Evolutionary conservation across 2,329 filamentous ascomycete genomes (phyloP).

Genomic region (Rhytidhysteron rufulum): DNA sequence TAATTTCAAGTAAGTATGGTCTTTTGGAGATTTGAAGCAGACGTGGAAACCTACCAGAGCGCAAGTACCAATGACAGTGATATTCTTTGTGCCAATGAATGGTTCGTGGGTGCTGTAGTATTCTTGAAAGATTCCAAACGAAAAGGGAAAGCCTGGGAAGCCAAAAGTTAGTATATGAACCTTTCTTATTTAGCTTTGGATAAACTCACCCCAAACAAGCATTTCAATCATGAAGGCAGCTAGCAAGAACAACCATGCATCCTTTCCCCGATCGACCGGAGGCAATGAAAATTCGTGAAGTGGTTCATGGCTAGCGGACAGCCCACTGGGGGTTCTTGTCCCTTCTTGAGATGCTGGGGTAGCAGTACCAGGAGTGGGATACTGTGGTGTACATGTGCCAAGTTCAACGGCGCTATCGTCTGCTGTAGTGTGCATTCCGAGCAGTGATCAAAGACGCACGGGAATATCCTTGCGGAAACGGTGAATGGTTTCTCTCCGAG

Average conservation of each 20-base stretch:
- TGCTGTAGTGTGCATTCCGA: no score
- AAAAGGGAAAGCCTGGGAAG: constrained; percentile 59
- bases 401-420: no score
- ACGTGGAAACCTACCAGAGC: constrained; percentile 58
- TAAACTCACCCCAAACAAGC: constrained; percentile 48
- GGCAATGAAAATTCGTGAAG: constrained; percentile 28
- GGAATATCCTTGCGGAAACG: no score
- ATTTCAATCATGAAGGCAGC: constrained; percentile 50
- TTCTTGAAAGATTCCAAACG: constrained; percentile 68
- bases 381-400: no score
- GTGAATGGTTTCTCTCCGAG: no score
- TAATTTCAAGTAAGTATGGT: no score
- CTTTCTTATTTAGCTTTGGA: constrained; percentile 6
- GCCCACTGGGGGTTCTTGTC: no score
- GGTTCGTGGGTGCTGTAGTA: constrained; percentile 61
- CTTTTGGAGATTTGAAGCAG: no score
- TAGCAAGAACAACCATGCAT: constrained; percentile 50
- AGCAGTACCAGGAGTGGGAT: no score
- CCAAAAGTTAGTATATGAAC: not conserved
- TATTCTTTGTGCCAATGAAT: constrained; percentile 51
- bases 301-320: not conserved
- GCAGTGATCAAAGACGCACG: no score
- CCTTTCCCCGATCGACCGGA: constrained; percentile 47
- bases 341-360: no score
- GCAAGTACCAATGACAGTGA: constrained; percentile 63